phyloP scores from a whole-genome alignment of 2,329 filamentous ascomycete genomes.

The Talaromyces sp. region DNA sequence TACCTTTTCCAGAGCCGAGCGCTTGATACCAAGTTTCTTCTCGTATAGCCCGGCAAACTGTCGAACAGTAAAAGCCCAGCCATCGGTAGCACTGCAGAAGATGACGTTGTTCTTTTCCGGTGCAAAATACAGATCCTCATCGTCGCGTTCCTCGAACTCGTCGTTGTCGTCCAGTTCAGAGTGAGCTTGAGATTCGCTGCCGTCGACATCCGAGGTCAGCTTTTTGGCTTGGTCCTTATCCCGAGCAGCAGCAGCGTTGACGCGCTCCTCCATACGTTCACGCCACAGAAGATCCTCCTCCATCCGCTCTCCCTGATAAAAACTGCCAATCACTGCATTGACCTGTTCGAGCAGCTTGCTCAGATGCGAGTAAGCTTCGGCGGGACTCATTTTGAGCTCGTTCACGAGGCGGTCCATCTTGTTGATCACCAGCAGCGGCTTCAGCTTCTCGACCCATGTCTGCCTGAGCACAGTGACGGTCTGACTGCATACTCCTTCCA shows the following conservation, averaged over 20 bases:
- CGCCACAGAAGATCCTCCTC: conserved; percentile 96
- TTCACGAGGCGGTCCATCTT: conserved; percentile 95
- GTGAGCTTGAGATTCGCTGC: conserved; percentile 46
- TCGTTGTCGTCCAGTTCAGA: conserved; percentile 34
- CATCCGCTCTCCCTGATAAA: conserved; percentile 97
- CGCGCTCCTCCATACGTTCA: conserved; percentile 81
- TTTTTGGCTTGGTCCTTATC: conserved; percentile 43
- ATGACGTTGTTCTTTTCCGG: conserved; percentile 99
- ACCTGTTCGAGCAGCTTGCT: conserved; percentile 89
- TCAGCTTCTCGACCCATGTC: conserved; percentile 91
- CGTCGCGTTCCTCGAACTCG: conserved; percentile 82
- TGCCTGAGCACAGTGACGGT: conserved; percentile 95
- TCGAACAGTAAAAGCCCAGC: conserved; percentile 96
- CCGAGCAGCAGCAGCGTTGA: conserved; percentile 64
- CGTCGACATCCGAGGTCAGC: conserved; percentile 30
- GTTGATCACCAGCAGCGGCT: conserved; percentile 91
- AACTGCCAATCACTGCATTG: conserved; percentile 93
- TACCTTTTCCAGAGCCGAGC: conserved; percentile 80
- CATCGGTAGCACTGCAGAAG: conserved; percentile 93
- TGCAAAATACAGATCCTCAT: conserved; percentile 96
- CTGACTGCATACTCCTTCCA: conserved; percentile 97
- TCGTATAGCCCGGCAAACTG: conserved; percentile 93
- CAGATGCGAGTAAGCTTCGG: conserved; percentile 82
- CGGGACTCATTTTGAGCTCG: conserved; percentile 87
- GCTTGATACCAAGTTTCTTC: conserved; percentile 93